These are phyloP conservation scores for Crucihimalaya himalaica DNA, from an alignment of 345 rosid genomes.

Conservation along the genomic window DNA sequence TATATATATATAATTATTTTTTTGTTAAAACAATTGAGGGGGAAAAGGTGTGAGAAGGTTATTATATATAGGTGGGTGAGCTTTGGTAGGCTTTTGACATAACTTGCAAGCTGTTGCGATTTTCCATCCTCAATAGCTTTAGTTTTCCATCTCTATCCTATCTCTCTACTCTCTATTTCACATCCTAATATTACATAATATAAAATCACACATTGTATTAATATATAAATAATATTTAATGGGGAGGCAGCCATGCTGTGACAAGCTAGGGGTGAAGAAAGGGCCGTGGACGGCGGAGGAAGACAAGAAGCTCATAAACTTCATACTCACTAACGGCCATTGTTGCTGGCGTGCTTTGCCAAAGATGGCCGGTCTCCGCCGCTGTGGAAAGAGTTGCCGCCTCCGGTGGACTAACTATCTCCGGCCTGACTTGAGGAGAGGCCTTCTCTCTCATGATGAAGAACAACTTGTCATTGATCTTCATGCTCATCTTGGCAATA, in stretches of 20 bases:
- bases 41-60: conserved; percentile 21
- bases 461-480: conserved; percentile 72
- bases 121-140: conserved; percentile 12
- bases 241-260: conserved; percentile 70
- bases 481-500: conserved; percentile 71
- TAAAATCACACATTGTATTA: not conserved
- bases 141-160: conserved; percentile 1
- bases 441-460: conserved; percentile 67
- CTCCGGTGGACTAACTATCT: conserved; percentile 87
- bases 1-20: not conserved
- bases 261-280: conserved; percentile 73
- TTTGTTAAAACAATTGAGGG: not conserved
- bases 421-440: conserved; percentile 78
- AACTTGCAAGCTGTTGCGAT: conserved; percentile 28
- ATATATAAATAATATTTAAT: conserved; percentile 12
- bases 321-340: conserved; percentile 64
- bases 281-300: conserved; percentile 87
- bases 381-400: conserved; percentile 83
- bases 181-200: not conserved
- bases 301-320: conserved; percentile 67
- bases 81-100: conserved; percentile 39
- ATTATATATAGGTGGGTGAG: conserved; percentile 45
- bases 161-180: conserved; percentile 1
- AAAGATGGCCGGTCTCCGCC: conserved; percentile 77
- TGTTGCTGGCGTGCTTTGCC: conserved; percentile 84